Base-by-base conservation (phyloP, 2,329 filamentous ascomycete species). In the Alternaria incomplexa region DNA sequence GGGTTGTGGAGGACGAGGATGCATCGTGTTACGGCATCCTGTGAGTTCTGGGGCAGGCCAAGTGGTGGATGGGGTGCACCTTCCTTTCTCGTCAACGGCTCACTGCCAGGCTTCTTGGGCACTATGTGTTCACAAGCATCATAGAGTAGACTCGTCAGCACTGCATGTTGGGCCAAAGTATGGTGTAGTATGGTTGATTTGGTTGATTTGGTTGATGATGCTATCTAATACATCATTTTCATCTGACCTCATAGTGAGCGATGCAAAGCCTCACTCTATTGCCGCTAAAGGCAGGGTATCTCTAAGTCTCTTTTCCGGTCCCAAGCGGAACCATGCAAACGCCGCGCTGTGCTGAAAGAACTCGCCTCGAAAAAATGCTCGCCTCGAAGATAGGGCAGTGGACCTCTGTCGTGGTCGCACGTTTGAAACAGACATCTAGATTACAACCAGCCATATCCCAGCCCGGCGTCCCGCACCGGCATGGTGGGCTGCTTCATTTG, bases 371-470 rank as follows among this genome's bases (percentile, higher is more conserved):
- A 50, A 63, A 54, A 52, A 25, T 47, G 30, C 20, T 47, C 36
- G 36, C 36, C 36, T 40, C 36, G 36, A 40, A 40, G 36, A 40
- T 40, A 40, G 15, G 36, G 9, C 36, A 28, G 55, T 45, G 25
- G 25, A 55, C 56, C 61, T 58, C 58, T 44, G 60, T 63, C 59
- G 61, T 57, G 44, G 36, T 22, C 32, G 36, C 45, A 30, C 23
- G 56, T 64, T 58, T 70, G 66, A 67, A 68, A 61, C 53, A 17
- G 51, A 48, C 46, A 40, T 23, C 40, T 23, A 22, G 25, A 47
- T 75, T 68, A 79, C 53, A 81, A 48, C 79, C 79, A 81, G 47
- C 74, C 79, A 56, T 79, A 80, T 30, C 77, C 78, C 43, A 80
- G 62, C 22, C 76, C 77, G 67, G 74, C 67, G 71, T 77, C 77